Percentiles rank a stretch among this genome's conserved stretches.
phyloP scores from a whole-genome alignment of 495 filamentous ascomycete genomes.

The Neurospora tetraspora region DNA sequence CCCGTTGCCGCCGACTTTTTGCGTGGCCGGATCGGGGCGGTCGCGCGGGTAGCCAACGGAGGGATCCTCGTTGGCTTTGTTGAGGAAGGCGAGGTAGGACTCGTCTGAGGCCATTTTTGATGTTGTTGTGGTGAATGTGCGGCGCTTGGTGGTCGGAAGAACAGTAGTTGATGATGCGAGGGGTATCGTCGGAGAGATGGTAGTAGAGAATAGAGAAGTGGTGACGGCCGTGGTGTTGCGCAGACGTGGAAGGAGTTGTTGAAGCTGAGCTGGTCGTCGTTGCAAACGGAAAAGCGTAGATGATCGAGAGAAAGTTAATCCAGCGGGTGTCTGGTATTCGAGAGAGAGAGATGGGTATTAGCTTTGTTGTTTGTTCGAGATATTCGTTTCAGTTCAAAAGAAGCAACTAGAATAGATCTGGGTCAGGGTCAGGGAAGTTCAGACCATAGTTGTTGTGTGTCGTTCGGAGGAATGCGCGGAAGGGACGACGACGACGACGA shows the following conservation, averaged over 20 bases:
- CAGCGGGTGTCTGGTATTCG: not conserved
- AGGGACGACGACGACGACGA: not conserved
- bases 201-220: too few species aligned
- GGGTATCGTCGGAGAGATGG: not conserved
- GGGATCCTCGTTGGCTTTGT: slow-evolving; percentile 72
- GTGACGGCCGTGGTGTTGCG: not conserved
- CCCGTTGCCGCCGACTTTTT: not conserved
- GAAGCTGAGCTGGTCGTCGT: not conserved
- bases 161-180: not conserved
- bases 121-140: not conserved
- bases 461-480: not conserved
- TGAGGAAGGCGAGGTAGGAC: slow-evolving; percentile 68
- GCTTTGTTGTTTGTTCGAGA: not conserved
- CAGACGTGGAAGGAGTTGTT: not conserved
- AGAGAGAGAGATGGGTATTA: not conserved
- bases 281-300: not conserved
- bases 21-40: not conserved
- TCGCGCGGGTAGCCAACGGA: slow-evolving; percentile 27
- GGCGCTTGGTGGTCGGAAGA: not conserved
- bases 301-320: not conserved
- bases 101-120: slow-evolving; percentile 64
- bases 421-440: not conserved
- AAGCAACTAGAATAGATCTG: not conserved
- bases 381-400: not conserved
- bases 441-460: slow-evolving; percentile 5